Evolutionary conservation across 2,329 filamentous ascomycete species (phyloP).

Genomic region (Colletotrichum sp.): DNA sequence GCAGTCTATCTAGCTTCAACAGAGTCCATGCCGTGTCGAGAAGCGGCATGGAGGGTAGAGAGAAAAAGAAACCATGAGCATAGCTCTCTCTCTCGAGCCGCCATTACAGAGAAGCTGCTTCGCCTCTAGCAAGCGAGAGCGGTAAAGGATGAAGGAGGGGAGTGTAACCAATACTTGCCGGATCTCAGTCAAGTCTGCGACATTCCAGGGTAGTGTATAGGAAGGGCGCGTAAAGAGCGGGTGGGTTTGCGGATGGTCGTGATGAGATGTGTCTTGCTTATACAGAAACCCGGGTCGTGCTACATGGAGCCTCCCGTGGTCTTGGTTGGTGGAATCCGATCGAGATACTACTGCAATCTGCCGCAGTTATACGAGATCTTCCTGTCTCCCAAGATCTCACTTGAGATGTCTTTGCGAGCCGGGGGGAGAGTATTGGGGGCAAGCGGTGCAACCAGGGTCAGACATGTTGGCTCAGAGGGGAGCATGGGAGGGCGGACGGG

Average conservation of each 20-base stretch:
- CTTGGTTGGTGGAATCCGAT: constrained; percentile 24
- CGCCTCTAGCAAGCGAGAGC: constrained; percentile 21
- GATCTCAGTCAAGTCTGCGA: constrained; percentile 24
- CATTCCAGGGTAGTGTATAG: constrained; percentile 19
- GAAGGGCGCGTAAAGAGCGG: constrained; percentile 14
- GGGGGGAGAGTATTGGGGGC: background rate
- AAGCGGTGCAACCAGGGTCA: constrained; percentile 5
- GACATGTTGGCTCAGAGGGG: background rate
- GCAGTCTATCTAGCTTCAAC: background rate
- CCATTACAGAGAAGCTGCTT: background rate
- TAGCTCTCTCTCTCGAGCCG: background rate
- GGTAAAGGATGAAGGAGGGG: constrained; percentile 20
- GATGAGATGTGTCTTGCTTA: constrained; percentile 20
- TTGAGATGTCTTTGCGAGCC: constrained; percentile 9
- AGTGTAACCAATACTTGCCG: constrained; percentile 25
- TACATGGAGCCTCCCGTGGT: constrained; percentile 18
- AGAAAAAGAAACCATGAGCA: constrained; percentile 14
- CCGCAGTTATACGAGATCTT: constrained; percentile 26
- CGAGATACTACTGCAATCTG: constrained; percentile 23
- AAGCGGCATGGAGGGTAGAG: background rate
- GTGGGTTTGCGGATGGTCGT: constrained; percentile 12
- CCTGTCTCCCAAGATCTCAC: constrained; percentile 18
- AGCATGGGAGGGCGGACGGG: background rate
- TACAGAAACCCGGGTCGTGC: constrained; percentile 20
- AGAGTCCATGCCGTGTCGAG: background rate